phyloP scores from a whole-genome alignment of 176 grass and related monocot species.

The Oryza glumipatula region DNA sequence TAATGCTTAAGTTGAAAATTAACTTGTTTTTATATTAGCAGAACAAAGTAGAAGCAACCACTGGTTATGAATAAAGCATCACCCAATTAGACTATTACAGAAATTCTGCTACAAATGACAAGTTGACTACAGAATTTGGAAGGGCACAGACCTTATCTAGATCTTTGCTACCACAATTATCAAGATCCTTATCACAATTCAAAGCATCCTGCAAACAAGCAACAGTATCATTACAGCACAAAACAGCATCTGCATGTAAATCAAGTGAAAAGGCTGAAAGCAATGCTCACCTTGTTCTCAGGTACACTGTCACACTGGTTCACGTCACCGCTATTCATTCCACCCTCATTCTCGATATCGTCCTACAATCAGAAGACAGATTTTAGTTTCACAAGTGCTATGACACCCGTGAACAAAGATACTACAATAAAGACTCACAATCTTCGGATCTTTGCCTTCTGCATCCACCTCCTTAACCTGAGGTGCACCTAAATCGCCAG shows the following conservation, averaged over 20 bases:
- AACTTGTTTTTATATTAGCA: background rate
- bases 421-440: slow-evolving; percentile 40
- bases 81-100: background rate
- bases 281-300: slow-evolving; percentile 43
- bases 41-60: background rate
- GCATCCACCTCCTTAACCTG: slow-evolving; percentile 23
- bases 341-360: slow-evolving; percentile 32
- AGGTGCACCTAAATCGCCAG: slow-evolving; percentile 11
- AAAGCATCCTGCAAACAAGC: slow-evolving; percentile 38
- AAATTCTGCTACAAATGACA: background rate
- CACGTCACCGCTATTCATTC: slow-evolving; percentile 3
- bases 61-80: background rate
- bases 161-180: slow-evolving; percentile 12
- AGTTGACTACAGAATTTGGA: background rate
- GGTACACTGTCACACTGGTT: slow-evolving; percentile 20
- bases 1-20: background rate
- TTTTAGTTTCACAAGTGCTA: slow-evolving; percentile 25
- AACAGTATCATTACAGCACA: background rate
- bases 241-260: background rate
- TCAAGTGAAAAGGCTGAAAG: background rate
- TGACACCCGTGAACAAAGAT: slow-evolving; percentile 10
- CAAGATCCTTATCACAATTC: slow-evolving; percentile 14
- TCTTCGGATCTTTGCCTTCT: slow-evolving; percentile 31
- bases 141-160: slow-evolving; percentile 15
- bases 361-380: slow-evolving; percentile 29